Evolutionary conservation across 164 flowering plant species (phyloP), one percentile per base, ranked within the genome.

Genomic region (Paratinospora sagittata): DNA sequence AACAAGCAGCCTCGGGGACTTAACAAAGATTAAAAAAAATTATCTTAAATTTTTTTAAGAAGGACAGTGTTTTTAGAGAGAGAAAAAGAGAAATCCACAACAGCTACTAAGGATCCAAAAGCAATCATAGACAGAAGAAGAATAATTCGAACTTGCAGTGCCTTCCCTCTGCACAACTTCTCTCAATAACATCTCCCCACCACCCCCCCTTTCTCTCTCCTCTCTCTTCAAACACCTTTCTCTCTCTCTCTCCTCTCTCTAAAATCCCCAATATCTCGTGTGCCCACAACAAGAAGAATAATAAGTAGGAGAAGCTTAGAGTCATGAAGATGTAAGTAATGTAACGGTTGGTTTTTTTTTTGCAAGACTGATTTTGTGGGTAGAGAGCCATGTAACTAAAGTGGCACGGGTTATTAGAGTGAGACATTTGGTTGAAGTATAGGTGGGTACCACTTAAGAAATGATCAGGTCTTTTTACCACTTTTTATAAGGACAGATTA

Each of bases 71-170:
- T 30, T 30, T 2, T 30, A 65, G 57, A 70, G 73, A 77, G 68
- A 64, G 43, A 74, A 63, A 67, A 77, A 66, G 60, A 36, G 72
- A 62, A 69, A 78, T 79, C 83, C 80, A 81, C 84, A 78, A 69
- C 68, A 69, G 68, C 70, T 85, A 85, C 87, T 87, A 63, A 69
- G 72, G 65, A 67, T 74, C 70, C 70, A 73, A 78, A 72, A 75
- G 78, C 78, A 78, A 78, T 78, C 78, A 75, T 78, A 69, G 75
- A 69, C 81, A 26, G 70, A 68, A 78, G 78, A 78, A 78, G 81
- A 78, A 78, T 74, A 85, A 83, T 89, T 90, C 93, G 87, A 87
- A 89, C 85, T 85, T 85, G 87, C 84, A 65, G 75, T 73, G 75
- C 58, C 83, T 84, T 87, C 76, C 86, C 78, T 70, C 68, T 75